phyloP scores from a whole-genome alignment of 441 rosid genomes.

The Geranium incanum region DNA sequence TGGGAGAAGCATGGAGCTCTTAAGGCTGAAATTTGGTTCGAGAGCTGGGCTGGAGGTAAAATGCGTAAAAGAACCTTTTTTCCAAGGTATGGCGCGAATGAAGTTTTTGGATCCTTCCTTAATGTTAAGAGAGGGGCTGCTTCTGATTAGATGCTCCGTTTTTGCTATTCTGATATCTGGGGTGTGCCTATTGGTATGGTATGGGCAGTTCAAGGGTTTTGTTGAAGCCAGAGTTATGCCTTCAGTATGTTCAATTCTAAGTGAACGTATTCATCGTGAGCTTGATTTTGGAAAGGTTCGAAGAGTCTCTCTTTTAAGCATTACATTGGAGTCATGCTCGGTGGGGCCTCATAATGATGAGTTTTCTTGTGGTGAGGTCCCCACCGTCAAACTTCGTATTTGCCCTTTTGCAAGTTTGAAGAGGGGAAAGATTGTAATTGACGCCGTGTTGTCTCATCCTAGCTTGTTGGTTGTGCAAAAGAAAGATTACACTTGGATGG shows the following conservation, averaged over 20 bases:
- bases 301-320: constrained; percentile 75
- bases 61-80: constrained; percentile 57
- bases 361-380: constrained; percentile 86
- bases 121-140: constrained; percentile 53
- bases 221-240: constrained; percentile 82
- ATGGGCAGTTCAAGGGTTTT: constrained; percentile 75
- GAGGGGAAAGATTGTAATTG: constrained; percentile 84
- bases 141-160: constrained; percentile 72
- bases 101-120: constrained; percentile 44
- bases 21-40: constrained; percentile 54
- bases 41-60: constrained; percentile 51
- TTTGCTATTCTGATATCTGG: constrained; percentile 72
- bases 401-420: constrained; percentile 87
- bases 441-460: constrained; percentile 77
- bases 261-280: constrained; percentile 78
- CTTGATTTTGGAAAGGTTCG: constrained; percentile 79
- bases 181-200: constrained; percentile 82
- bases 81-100: constrained; percentile 54
- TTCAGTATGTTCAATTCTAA: constrained; percentile 67
- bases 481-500: constrained; percentile 90
- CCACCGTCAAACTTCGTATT: constrained; percentile 69
- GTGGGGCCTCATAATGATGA: constrained; percentile 78
- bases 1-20: constrained; percentile 54
- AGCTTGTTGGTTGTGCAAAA: constrained; percentile 68
- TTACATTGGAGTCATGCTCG: constrained; percentile 82